Conservation (phyloP, 495 filamentous ascomycete genomes). For the Aspergillus affinis region DNA sequence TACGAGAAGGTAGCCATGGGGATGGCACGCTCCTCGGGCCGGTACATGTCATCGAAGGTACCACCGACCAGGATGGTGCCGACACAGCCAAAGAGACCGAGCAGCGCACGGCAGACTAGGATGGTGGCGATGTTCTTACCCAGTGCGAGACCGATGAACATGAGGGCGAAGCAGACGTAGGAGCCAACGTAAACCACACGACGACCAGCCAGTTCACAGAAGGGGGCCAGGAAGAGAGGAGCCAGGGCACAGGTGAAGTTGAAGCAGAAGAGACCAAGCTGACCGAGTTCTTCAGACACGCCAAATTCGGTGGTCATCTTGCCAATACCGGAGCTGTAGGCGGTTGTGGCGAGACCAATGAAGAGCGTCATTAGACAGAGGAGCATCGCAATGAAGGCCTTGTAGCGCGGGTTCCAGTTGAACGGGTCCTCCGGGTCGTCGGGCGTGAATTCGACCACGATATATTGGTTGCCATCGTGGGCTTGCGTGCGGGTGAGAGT, state of each 20-base stretch:
- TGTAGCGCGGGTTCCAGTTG: conserved; percentile 41
- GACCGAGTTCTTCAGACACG: conserved; percentile 33
- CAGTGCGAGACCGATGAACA: conserved; percentile 44
- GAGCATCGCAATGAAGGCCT: conserved; percentile 41
- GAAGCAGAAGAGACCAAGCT: conserved; percentile 45
- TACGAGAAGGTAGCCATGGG: conserved; percentile 79
- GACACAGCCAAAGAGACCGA: conserved; percentile 74
- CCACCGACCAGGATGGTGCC: conserved; percentile 79
- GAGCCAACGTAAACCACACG: conserved; percentile 40
- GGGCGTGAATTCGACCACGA: conserved; percentile 39
- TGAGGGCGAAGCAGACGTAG: conserved; percentile 39
- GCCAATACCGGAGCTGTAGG: conserved; percentile 44
- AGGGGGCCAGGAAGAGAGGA: conserved; percentile 46
- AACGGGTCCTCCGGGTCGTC: conserved; percentile 47
- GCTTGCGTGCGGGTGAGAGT: conserved; percentile 32
- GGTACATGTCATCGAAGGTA: conserved; percentile 72
- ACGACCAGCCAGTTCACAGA: conserved; percentile 45
- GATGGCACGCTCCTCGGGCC: conserved; percentile 69
- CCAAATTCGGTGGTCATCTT: conserved; percentile 39
- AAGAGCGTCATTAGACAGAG: conserved; percentile 50
- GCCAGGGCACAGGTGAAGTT: conserved; percentile 43
- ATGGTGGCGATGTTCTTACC: conserved; percentile 68
- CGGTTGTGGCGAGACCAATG: conserved; percentile 49
- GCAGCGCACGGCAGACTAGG: conserved; percentile 65
- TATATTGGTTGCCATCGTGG: conserved; percentile 31